Conservation (phyloP, 192 early-diverging fungal genomes). For the Backusella tuberculispora region DNA sequence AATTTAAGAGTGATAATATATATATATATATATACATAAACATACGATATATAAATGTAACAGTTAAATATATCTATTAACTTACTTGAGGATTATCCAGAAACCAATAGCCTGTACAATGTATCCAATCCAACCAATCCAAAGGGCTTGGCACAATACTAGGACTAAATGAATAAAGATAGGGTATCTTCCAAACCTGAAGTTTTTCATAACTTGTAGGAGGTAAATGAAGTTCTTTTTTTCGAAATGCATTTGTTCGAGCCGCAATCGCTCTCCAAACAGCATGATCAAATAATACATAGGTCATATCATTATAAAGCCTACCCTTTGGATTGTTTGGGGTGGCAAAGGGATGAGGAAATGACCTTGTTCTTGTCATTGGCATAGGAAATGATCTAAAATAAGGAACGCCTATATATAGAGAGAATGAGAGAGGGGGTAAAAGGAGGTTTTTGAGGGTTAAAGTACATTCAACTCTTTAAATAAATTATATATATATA, state of each 20-base stretch:
- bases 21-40: neutral
- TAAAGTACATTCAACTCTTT: too few species aligned
- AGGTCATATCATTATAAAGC: conserved; percentile 68
- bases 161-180: conserved; percentile 67
- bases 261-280: conserved; percentile 65
- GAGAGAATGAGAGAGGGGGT: too few species aligned
- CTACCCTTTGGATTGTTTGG: conserved; percentile 51
- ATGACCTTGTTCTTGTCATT: conserved; percentile 74
- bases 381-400: conserved; percentile 75
- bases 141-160: conserved; percentile 59
- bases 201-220: conserved; percentile 56
- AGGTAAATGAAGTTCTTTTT: conserved; percentile 47
- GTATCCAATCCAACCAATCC: conserved; percentile 73
- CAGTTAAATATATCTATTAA: neutral
- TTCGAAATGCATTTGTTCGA: conserved; percentile 62
- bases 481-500: neutral
- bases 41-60: neutral
- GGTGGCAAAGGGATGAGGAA: conserved; percentile 73
- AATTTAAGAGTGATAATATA: neutral
- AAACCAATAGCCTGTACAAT: conserved; percentile 78
- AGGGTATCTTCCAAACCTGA: conserved; percentile 59
- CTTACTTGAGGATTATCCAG: conserved; percentile 60
- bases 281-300: conserved; percentile 70
- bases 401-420: conserved; percentile 59
- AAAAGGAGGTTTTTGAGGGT: too few species aligned